A percentile compares a stretch with the other conserved stretches of the same genome.
These are phyloP conservation scores for Aspergillus sclerotiicarbonarius DNA, from an alignment of 495 filamentous ascomycete genomes.

Conservation along the genomic window DNA sequence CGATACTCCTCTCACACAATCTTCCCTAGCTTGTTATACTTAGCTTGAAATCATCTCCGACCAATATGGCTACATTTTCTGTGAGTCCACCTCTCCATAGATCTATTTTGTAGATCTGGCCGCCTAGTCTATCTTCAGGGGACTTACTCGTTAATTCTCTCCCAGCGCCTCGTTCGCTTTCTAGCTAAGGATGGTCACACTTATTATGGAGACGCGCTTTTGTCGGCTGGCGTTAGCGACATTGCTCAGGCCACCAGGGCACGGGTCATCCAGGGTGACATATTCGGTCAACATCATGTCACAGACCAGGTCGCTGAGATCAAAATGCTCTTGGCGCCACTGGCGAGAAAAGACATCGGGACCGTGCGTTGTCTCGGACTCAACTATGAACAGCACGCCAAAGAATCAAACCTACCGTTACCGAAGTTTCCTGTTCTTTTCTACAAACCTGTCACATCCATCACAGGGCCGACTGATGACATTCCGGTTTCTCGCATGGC, in stretches of 20 bases:
- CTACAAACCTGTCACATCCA: slow-evolving; percentile 76
- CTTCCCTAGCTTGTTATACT: neutral
- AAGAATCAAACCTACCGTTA: slow-evolving; percentile 71
- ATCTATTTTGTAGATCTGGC: too few relatives aligned
- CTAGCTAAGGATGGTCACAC: slow-evolving; percentile 69
- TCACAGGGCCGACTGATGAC: slow-evolving; percentile 66
- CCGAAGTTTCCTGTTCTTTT: slow-evolving; percentile 79
- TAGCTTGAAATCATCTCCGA: neutral
- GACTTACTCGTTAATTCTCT: slow-evolving; percentile 1
- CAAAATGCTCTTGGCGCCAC: slow-evolving; percentile 63
- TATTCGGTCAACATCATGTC: slow-evolving; percentile 68
- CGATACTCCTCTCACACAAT: too few relatives aligned
- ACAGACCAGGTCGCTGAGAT: slow-evolving; percentile 69
- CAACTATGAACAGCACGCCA: slow-evolving; percentile 80
- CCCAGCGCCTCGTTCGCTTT: slow-evolving; percentile 75
- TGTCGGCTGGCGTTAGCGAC: slow-evolving; percentile 64
- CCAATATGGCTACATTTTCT: slow-evolving; percentile 38
- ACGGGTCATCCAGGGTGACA: slow-evolving; percentile 66
- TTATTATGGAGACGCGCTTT: slow-evolving; percentile 83
- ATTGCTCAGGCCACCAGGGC: slow-evolving; percentile 66
- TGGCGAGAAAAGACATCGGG: slow-evolving; percentile 64
- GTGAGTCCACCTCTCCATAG: slow-evolving; percentile 20
- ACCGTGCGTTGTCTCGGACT: slow-evolving; percentile 79
- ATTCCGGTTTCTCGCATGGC: slow-evolving; percentile 63
- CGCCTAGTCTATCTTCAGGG: neutral